Evolutionary conservation across 495 filamentous ascomycete genomes (phyloP).

Genomic region (Penicillium ochrochloron): DNA sequence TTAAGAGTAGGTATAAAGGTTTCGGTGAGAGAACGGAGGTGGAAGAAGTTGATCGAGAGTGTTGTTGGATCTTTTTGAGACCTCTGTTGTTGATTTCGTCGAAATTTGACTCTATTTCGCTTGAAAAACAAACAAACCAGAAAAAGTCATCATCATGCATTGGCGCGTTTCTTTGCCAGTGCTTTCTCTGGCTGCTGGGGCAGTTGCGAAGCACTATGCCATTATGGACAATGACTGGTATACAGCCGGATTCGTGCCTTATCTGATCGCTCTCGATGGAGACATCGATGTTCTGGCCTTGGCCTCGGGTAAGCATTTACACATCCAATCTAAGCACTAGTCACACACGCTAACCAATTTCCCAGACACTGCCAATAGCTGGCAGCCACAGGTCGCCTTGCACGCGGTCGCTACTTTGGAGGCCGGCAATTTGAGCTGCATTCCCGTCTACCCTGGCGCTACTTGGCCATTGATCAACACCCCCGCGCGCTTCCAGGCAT

Average conservation of each 20-base stretch:
- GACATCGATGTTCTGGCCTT: constrained; percentile 37
- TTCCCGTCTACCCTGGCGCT: constrained; percentile 39
- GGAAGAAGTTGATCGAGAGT: neutral
- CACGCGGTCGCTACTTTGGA: constrained; percentile 40
- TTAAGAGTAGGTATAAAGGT: constrained; percentile 21
- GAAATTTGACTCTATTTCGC: neutral
- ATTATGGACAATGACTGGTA: constrained; percentile 46
- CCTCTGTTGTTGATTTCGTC: no score
- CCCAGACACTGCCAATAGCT: constrained; percentile 38
- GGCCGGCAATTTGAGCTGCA: constrained; percentile 38
- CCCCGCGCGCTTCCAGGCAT: constrained; percentile 35
- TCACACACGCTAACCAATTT: neutral
- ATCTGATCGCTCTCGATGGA: constrained; percentile 36
- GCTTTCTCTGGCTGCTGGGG: constrained; percentile 23
- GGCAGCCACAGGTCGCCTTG: constrained; percentile 37
- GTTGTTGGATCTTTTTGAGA: neutral
- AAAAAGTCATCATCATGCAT: constrained; percentile 17
- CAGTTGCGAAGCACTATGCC: constrained; percentile 28
- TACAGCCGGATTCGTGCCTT: constrained; percentile 37
- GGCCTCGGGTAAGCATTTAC: constrained; percentile 27
- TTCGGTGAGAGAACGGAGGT: constrained; percentile 15
- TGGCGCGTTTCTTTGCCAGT: constrained; percentile 23
- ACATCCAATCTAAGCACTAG: neutral
- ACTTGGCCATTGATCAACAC: constrained; percentile 43
- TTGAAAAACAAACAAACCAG: neutral